phyloP scores from a whole-genome alignment of 225 moss, liverwort and hornwort genomes.

The Asterella californica region DNA sequence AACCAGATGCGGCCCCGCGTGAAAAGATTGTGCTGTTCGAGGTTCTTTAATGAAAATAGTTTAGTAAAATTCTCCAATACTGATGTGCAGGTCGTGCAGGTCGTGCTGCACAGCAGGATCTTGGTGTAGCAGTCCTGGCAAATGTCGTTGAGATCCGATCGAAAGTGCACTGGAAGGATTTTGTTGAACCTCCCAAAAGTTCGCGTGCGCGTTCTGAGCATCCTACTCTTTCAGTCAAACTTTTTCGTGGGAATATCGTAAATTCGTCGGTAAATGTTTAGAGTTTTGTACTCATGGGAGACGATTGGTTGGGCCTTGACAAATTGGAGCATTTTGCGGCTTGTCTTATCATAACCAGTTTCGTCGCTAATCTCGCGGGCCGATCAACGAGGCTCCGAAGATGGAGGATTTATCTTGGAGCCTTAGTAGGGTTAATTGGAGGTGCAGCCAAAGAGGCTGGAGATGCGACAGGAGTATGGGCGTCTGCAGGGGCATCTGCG shows the following conservation, averaged over 20 bases:
- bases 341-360: constrained; percentile 33
- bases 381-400: constrained; percentile 15
- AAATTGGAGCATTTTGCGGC: constrained; percentile 45
- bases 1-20: too few species aligned
- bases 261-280: neutral
- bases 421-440: constrained; percentile 26
- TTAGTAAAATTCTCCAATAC: too few species aligned
- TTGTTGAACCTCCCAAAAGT: too few species aligned
- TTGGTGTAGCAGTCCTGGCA: too few species aligned
- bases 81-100: too few species aligned
- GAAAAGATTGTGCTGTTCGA: too few species aligned
- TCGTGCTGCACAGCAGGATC: too few species aligned
- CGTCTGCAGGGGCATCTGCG: constrained; percentile 37
- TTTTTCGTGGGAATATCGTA: neutral
- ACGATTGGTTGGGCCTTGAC: constrained; percentile 43
- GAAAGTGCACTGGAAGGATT: too few species aligned
- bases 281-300: constrained; percentile 21
- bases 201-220: too few species aligned
- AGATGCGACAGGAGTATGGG: constrained; percentile 41
- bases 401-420: constrained; percentile 40
- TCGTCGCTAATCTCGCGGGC: constrained; percentile 16
- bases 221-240: too few species aligned
- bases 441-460: constrained; percentile 43
- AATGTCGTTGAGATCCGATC: too few species aligned
- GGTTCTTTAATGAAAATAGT: too few species aligned